Evolutionary conservation across 352 stramenopile genomes (phyloP).

Genomic region (Phytopythium ostracodes): DNA sequence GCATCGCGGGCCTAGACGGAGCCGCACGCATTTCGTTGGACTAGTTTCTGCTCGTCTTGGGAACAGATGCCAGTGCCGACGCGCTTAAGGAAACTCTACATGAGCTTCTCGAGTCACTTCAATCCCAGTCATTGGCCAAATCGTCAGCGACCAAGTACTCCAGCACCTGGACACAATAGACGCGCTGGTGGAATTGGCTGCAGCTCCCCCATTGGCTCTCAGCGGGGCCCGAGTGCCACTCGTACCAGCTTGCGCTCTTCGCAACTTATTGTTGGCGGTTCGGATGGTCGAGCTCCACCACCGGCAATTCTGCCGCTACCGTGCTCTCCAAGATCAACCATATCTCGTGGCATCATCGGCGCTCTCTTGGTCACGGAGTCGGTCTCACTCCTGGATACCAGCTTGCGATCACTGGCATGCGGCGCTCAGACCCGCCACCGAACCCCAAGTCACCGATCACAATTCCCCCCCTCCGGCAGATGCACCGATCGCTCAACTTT

Average conservation of each 20-base stretch:
- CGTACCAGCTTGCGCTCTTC: slow-evolving; percentile 1
- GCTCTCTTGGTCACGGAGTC: slow-evolving; percentile 13
- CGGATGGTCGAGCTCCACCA: slow-evolving; percentile 7
- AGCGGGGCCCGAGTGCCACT: neutral
- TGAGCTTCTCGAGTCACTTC: slow-evolving; percentile 11
- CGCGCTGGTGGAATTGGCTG: slow-evolving; percentile 5
- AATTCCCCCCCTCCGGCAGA: slow-evolving; percentile 6
- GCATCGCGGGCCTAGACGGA: slow-evolving; percentile 17
- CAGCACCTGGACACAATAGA: slow-evolving; percentile 9
- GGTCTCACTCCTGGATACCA: slow-evolving; percentile 13
- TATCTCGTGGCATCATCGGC: slow-evolving; percentile 16
- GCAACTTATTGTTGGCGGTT: slow-evolving; percentile 3
- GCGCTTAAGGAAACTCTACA: slow-evolving; percentile 16
- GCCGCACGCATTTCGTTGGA: slow-evolving; percentile 7
- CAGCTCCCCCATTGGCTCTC: slow-evolving; percentile 9
- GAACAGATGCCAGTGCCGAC: slow-evolving; percentile 6
- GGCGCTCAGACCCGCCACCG: slow-evolving; percentile 5
- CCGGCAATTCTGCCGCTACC: slow-evolving; percentile 14
- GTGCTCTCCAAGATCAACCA: slow-evolving; percentile 24
- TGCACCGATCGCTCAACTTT: slow-evolving; percentile 8
- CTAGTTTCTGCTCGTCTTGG: slow-evolving; percentile 14
- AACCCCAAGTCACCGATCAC: slow-evolving; percentile 12
- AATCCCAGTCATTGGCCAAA: slow-evolving; percentile 14
- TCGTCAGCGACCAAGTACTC: slow-evolving; percentile 8
- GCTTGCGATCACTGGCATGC: slow-evolving; percentile 30